Conservation (phyloP, 306 rosid genomes). For the Trifolium fragiferum region DNA sequence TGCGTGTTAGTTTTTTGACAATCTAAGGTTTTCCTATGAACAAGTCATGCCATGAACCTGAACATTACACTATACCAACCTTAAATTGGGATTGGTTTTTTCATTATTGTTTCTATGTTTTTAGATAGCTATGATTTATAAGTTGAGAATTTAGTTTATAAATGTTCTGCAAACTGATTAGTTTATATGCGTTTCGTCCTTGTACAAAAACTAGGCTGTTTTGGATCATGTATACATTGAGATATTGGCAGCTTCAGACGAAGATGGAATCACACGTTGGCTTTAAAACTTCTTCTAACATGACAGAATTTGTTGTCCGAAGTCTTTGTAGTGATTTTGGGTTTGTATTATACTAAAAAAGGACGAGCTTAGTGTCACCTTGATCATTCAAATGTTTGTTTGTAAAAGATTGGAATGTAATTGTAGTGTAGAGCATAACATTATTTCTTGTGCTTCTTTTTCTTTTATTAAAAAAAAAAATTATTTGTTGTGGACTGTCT, state of each 20-base stretch:
- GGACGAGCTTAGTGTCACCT: slow-evolving; percentile 43
- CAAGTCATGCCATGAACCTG: neutral
- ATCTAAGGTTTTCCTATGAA: slow-evolving; percentile 22
- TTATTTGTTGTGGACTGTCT: slow-evolving; percentile 1
- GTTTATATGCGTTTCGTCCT: slow-evolving; percentile 27
- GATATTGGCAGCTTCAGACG: slow-evolving; percentile 81
- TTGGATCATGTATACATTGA: slow-evolving; percentile 76
- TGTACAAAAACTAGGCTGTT: slow-evolving; percentile 70
- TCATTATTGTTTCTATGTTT: slow-evolving; percentile 17
- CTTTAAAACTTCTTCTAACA: slow-evolving; percentile 47
- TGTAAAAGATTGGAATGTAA: slow-evolving; percentile 42
- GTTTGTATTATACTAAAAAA: slow-evolving; percentile 49
- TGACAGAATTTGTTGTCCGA: slow-evolving; percentile 23
- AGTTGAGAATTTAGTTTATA: slow-evolving; percentile 13
- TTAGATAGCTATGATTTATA: neutral
- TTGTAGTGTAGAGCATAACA: slow-evolving; percentile 37
- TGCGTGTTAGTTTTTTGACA: slow-evolving; percentile 1
- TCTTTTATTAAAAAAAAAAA: neutral
- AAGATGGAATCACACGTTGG: slow-evolving; percentile 97
- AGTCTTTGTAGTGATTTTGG: slow-evolving; percentile 39
- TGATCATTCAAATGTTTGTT: slow-evolving; percentile 40
- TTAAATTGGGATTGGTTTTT: slow-evolving; percentile 16
- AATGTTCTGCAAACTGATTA: slow-evolving; percentile 19
- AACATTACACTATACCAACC: slow-evolving; percentile 17
- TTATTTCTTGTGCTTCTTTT: slow-evolving; percentile 15